Conservation (phyloP, 169 alveolate genomes). For the Plasmodium yoelii region DNA sequence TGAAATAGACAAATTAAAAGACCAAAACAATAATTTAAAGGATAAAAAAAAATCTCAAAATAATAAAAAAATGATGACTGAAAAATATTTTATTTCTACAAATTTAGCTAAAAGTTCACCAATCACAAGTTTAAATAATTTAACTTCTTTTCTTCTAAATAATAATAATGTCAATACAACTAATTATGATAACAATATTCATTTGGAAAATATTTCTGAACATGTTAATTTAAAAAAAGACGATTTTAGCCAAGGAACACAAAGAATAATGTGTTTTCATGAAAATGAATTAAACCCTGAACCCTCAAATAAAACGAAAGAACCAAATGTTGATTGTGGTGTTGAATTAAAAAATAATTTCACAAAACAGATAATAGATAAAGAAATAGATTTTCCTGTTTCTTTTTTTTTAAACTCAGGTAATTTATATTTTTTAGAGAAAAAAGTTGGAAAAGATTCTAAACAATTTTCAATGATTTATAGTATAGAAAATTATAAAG, state of each 20-base stretch:
- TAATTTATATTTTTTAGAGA: constrained; percentile 36
- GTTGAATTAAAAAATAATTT: not conserved
- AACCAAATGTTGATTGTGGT: not conserved
- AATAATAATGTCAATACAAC: not conserved
- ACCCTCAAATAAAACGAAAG: not conserved
- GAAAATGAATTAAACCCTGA: not conserved
- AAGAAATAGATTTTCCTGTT: constrained; percentile 27
- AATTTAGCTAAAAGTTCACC: constrained; percentile 47
- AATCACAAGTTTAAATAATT: constrained; percentile 32
- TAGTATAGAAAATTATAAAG: constrained; percentile 42
- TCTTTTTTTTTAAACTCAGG: constrained; percentile 59
- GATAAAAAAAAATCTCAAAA: not conserved
- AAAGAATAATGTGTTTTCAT: not conserved
- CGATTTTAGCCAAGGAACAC: not conserved
- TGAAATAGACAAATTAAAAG: constrained; percentile 33
- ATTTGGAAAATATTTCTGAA: not conserved
- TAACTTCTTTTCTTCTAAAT: constrained; percentile 11
- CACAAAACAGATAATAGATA: not conserved
- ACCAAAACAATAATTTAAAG: not conserved
- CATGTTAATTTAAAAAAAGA: not conserved
- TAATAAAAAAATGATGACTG: not conserved
- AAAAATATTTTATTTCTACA: constrained; percentile 32
- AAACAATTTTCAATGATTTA: constrained; percentile 42
- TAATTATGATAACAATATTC: not conserved
- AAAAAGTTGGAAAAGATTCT: constrained; percentile 13